Evolutionary conservation across 1,284 basidiomycete genomes (phyloP), one percentile per base, ranked within the genome.

Genomic region (Trichosporon ovoides): DNA sequence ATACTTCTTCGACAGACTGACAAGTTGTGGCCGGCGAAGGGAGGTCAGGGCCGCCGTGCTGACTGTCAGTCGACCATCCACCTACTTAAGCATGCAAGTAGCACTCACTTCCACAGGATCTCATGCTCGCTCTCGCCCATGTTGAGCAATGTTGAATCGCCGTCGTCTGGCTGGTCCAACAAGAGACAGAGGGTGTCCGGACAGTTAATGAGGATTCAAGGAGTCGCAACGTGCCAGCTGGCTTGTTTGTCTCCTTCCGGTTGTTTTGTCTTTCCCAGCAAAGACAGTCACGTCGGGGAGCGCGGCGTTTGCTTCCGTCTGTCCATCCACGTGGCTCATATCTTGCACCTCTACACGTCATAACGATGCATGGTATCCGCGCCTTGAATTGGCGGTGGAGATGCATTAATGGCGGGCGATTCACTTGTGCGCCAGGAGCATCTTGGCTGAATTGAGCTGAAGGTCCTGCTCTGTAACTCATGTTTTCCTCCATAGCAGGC

Each of bases 21-120:
- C 62, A 13, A 77, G 71, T 58, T 77, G 75, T 59, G 72, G 70
- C n/a, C 76, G 63, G 55, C 74, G 73, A 9, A 76, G 65, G 4
- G 72, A 67, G 51, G 68, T 64, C 20, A 76, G 65, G 20, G 74
- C 74, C 2, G 74, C 69, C 2, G 67, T 65, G 55, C 74, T 74
- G 59, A 18, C 35, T 14, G 51, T 53, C 14, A 46, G 52, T 52
- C 31, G 51, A 22, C 36, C 22, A 20, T 31, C 28, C 12, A 12
- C 9, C 16, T 11, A 22, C 38, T n/a, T 38, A n/a, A n/a, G 31
- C 18, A 18, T 12, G 13, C 1, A 28, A 16, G 13, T 3, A n/a
- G 24, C 14, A 55, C 61, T 35, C 37, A 63, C 61, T 63, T 63
- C 38, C 37, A 63, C 9, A 63, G 55, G 35, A 63, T 63, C 52